A percentile compares a stretch with the other conserved stretches of the same genome.
Conservation (phyloP, 179 eudicot genomes). For the Silene noctiflora region DNA sequence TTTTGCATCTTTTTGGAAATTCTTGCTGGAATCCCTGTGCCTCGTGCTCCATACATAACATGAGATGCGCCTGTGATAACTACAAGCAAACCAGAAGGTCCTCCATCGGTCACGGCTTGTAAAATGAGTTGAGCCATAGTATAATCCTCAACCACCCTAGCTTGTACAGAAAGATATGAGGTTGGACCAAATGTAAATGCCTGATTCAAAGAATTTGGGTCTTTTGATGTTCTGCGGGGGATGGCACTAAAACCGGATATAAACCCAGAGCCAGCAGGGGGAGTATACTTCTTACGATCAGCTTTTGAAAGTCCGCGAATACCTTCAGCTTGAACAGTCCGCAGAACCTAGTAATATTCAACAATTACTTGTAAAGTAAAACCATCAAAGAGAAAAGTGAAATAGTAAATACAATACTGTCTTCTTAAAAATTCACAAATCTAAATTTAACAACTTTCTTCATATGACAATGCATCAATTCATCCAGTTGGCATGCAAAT, state of each 20-base stretch:
- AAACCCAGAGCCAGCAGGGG: constrained; percentile 98
- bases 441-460: background rate
- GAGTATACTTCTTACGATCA: constrained; percentile 75
- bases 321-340: constrained; percentile 98
- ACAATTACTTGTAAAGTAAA: background rate
- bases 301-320: constrained; percentile 75
- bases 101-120: constrained; percentile 60
- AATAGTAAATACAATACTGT: background rate
- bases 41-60: constrained; percentile 81
- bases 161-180: constrained; percentile 82
- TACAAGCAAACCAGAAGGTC: constrained; percentile 71
- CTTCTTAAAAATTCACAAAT: background rate
- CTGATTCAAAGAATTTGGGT: constrained; percentile 47
- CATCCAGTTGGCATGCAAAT: constrained; percentile 5
- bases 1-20: constrained; percentile 86
- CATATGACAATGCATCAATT: background rate
- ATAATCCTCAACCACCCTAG: constrained; percentile 82
- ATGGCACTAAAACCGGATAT: constrained; percentile 69
- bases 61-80: constrained; percentile 92
- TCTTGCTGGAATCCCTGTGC: constrained; percentile 92
- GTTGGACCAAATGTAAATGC: constrained; percentile 71
- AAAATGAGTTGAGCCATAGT: constrained; percentile 79
- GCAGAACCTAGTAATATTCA: constrained; percentile 50
- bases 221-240: constrained; percentile 61
- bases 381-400: background rate